Conservation (phyloP, 768 basidiomycete genomes). For the Suillus fuscotomentosus region DNA sequence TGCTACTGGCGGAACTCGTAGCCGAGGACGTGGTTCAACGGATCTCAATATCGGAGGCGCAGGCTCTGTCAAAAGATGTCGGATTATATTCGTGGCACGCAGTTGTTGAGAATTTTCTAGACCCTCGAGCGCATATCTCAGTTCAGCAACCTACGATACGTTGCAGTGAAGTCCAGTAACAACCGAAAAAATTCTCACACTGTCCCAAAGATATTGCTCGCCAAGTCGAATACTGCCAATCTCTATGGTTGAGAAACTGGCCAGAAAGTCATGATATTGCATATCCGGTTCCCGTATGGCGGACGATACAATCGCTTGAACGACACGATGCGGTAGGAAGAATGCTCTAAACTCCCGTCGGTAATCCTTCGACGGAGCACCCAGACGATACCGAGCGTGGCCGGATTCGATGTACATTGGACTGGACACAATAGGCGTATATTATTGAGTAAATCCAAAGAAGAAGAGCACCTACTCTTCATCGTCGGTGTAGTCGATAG, state of each 20-base stretch:
- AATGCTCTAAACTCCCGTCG: constrained; percentile 42
- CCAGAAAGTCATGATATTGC: constrained; percentile 35
- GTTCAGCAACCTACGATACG: constrained; percentile 17
- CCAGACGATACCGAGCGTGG: constrained; percentile 62
- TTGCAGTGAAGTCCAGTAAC: background rate
- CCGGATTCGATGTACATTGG: constrained; percentile 65
- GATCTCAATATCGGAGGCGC: constrained; percentile 15
- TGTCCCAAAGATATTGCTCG: constrained; percentile 27
- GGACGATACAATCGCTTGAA: constrained; percentile 45
- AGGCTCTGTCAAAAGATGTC: constrained; percentile 14
- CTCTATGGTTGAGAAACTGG: constrained; percentile 22
- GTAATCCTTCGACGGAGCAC: constrained; percentile 47
- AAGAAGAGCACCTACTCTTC: constrained; percentile 45
- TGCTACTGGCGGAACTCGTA: background rate
- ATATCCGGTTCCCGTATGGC: constrained; percentile 23
- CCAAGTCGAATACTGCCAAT: constrained; percentile 18
- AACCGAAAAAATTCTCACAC: constrained; percentile 14
- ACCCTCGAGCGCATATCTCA: constrained; percentile 21
- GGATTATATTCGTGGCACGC: constrained; percentile 19
- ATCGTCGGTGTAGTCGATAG: constrained; percentile 48
- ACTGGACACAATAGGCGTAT: constrained; percentile 32
- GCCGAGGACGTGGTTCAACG: background rate
- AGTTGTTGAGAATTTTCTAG: constrained; percentile 19
- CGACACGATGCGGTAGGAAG: constrained; percentile 47
- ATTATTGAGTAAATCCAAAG: constrained; percentile 3